phyloP scores from a whole-genome alignment of 2,329 filamentous ascomycete species.

The Calonectria hongkongensis region DNA sequence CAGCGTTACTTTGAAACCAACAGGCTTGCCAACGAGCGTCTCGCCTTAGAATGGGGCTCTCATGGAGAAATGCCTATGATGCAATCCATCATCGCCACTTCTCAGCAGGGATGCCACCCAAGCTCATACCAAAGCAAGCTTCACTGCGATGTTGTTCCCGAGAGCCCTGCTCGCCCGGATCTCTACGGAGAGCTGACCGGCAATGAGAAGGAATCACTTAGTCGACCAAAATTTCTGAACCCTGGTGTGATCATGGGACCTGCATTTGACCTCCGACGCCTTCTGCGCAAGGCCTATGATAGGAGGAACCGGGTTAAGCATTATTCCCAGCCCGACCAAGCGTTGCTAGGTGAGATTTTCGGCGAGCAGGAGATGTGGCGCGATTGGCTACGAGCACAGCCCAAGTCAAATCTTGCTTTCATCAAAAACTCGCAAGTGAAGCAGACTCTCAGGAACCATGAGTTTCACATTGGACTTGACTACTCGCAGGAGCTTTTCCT shows the following conservation, averaged over 20 bases:
- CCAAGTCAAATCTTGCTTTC: neutral
- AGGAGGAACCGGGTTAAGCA: neutral
- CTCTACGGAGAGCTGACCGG: neutral
- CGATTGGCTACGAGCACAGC: neutral
- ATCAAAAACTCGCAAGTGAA: too few relatives aligned
- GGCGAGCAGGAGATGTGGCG: conserved; percentile 7
- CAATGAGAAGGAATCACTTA: neutral
- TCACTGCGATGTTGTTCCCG: neutral
- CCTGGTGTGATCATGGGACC: conserved; percentile 7
- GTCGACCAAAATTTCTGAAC: neutral
- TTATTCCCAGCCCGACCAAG: neutral
- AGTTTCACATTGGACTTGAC: conserved; percentile 3
- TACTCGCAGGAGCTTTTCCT: conserved; percentile 2
- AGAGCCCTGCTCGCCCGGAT: conserved; percentile 9
- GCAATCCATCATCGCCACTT: conserved; percentile 13
- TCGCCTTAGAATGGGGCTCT: neutral
- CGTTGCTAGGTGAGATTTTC: neutral
- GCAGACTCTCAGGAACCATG: neutral
- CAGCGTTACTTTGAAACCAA: conserved; percentile 15
- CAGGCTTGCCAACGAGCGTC: conserved; percentile 6
- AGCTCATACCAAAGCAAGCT: neutral
- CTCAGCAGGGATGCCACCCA: conserved; percentile 11
- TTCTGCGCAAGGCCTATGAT: neutral
- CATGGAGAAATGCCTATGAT: conserved; percentile 17
- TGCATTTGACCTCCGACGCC: neutral